Base-by-base conservation (phyloP, 1,284 basidiomycete genomes). In the Trichosporon faecale region DNA sequence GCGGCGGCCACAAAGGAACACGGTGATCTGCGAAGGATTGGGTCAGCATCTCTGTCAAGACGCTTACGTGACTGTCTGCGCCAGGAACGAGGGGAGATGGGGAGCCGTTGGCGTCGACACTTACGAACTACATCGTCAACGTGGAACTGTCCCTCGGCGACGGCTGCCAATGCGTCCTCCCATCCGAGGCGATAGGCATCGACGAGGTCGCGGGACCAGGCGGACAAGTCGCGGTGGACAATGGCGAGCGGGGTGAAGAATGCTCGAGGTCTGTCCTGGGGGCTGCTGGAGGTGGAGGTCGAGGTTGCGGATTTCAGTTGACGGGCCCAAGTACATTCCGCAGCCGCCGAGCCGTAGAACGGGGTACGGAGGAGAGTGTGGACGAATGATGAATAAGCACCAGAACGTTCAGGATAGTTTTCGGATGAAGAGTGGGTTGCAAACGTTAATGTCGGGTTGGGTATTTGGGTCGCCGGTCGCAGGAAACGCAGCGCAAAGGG, bases 101-200 rank as follows among this genome's bases (percentile, higher is more conserved):
- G 8, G 5, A 61, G 33, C 33, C 5, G 33, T n/a, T n/a, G 16
- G 40, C 16, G 40, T 18, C n/a, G 12, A 12, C 14, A 73, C 72
- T 70, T 23, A 73, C 72, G 60, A 12, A 61, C 46, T 2, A 37
- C 57, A 12, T 64, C 66, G 21, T 73, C 72, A 16, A 73, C 25
- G 31, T 66, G 68, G 27, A 70, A 37, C 4, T 55, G 52, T 0
- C 72, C 72, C 8, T 70, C 67, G 1, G 64, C 31, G 1, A 73
- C 66, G 29, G 69, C 66, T 14, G 35, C 29, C 25, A 73, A 33
- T 1, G 72, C 72, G n/a, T 73, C 72, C 0, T 69, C 25, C 33
- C 64, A 73, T 21, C 69, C 72, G 1, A 29, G 52, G 5, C 21
- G 44, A 37, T 73, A 70, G 1, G 44, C 44, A 4, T 68, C 67